A percentile compares a stretch with the other conserved stretches of the same genome.
Evolutionary conservation across 257 asterid genomes (phyloP).

Genomic region (Craterostigma plantagineum): DNA sequence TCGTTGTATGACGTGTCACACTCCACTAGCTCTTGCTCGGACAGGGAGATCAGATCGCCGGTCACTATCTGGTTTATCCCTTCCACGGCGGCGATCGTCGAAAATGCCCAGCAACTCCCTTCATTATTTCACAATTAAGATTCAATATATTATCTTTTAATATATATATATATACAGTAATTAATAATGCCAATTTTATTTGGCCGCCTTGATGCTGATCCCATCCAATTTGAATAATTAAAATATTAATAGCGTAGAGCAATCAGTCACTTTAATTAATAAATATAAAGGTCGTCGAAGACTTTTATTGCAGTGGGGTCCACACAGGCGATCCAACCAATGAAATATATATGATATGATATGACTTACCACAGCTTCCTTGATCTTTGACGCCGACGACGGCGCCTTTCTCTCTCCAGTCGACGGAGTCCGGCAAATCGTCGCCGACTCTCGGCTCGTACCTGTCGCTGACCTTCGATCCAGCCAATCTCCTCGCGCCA

Average conservation of each 20-base stretch:
- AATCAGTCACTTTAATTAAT: too few species aligned
- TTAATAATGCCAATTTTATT: too few species aligned
- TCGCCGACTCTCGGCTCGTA: constrained; percentile 43
- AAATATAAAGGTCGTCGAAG: too few species aligned
- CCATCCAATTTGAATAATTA: too few species aligned
- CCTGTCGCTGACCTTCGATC: constrained; percentile 11
- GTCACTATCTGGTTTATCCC: constrained; percentile 71
- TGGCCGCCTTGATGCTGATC: too few species aligned
- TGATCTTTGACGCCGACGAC: constrained; percentile 77
- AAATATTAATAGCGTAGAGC: too few species aligned
- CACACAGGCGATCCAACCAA: too few species aligned
- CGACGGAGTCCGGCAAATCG: constrained; percentile 42
- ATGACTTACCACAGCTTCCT: constrained; percentile 71
- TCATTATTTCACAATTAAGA: constrained; percentile 4
- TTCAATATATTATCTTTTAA: too few species aligned
- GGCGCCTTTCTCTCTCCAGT: constrained; percentile 85
- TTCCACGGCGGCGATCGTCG: constrained; percentile 71
- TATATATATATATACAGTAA: too few species aligned
- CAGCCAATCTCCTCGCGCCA: too few species aligned
- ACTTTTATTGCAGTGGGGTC: too few species aligned
- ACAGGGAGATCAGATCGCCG: constrained; percentile 32
- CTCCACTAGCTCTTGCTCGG: constrained; percentile 83
- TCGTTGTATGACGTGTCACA: constrained; percentile 48
- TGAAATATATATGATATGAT: too few species aligned
- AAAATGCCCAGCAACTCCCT: constrained; percentile 99